Percentiles rank a stretch among this genome's conserved stretches.
Conservation (phyloP, 352 stramenopile species). For the Phytophthora sansomeana region DNA sequence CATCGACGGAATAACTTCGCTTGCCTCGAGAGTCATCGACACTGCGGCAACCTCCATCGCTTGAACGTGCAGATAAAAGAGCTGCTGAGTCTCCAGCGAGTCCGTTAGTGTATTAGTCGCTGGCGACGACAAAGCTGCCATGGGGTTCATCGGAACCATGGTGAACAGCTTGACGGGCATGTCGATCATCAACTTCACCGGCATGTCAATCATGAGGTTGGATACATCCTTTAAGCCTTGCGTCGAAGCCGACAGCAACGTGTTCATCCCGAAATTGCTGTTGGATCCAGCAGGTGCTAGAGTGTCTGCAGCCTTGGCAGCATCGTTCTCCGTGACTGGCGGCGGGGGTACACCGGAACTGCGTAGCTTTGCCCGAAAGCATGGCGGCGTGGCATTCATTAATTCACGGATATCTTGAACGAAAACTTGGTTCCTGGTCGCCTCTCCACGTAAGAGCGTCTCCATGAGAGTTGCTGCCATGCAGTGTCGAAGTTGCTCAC, state of each 20-base stretch:
- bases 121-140: conserved; percentile 41
- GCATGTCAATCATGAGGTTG: conserved; percentile 78
- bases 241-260: conserved; percentile 69
- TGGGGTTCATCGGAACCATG: conserved; percentile 35
- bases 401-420: conserved; percentile 53
- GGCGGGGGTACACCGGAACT: conserved; percentile 41
- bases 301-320: not conserved
- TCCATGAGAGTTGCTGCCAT: conserved; percentile 69
- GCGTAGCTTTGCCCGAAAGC: conserved; percentile 63
- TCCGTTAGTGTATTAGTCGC: conserved; percentile 34
- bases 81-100: conserved; percentile 44
- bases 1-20: conserved; percentile 72
- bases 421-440: conserved; percentile 39
- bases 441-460: conserved; percentile 42
- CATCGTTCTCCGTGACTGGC: conserved; percentile 1
- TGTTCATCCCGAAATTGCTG: conserved; percentile 48
- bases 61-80: conserved; percentile 72
- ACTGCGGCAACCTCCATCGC: conserved; percentile 56
- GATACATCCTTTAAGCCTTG: conserved; percentile 72
- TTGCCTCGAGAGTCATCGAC: conserved; percentile 62
- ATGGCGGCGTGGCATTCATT: conserved; percentile 69
- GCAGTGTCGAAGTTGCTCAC: conserved; percentile 75
- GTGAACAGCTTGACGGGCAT: conserved; percentile 46
- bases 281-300: conserved; percentile 1
- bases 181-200: conserved; percentile 64